Base-by-base conservation (phyloP, 176 grass and related monocot genomes). In the Secale cereale region DNA sequence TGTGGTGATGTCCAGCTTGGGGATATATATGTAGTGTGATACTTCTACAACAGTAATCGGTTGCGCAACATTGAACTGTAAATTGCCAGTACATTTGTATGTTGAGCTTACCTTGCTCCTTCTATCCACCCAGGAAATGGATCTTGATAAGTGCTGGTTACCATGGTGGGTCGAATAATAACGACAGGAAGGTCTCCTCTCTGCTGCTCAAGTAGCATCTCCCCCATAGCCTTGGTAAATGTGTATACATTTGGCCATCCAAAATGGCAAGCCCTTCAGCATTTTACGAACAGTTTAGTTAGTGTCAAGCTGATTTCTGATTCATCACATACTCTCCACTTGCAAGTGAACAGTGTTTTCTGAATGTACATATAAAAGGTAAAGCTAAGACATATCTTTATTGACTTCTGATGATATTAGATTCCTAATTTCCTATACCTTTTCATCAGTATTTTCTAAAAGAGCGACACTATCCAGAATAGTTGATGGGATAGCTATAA, bases 161-260 rank as follows among this genome's bases (percentile, higher is more conserved):
- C 81, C 19, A 94, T 91, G 41, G 87, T 80, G 3, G 92, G 92
- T 4, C 89, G 85, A 33, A 94, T 66, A 9, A 94, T 94, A 7
- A 94, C 81, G 19, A 91, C 81, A 27, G 92, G 92, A 48, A 91
- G 12, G 7, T 94, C 66, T 83, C 60, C 87, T 70, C 92, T 85
- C 28, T 87, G 17, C n/a, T 82, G 36, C 22, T 82, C 89, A 67
- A 91, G 84, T 52, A 94, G 15, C 92, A 94, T 94, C 65, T 94
- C 92, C 20, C 87, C 87, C 89, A 91, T 86, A 35, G 92, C 92
- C 70, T 94, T 94, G 85, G 89, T 94, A 68, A 85, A 89, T 11
- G 80, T 81, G 43, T 91, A 94, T 20, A 85, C 86, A 22, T 94
- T 94, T 65, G 92, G 87, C 92, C 92, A 94, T 37, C 92, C 92